Conservation (phyloP, 805 yeast genomes). For the Candida khao-thaluensis region DNA sequence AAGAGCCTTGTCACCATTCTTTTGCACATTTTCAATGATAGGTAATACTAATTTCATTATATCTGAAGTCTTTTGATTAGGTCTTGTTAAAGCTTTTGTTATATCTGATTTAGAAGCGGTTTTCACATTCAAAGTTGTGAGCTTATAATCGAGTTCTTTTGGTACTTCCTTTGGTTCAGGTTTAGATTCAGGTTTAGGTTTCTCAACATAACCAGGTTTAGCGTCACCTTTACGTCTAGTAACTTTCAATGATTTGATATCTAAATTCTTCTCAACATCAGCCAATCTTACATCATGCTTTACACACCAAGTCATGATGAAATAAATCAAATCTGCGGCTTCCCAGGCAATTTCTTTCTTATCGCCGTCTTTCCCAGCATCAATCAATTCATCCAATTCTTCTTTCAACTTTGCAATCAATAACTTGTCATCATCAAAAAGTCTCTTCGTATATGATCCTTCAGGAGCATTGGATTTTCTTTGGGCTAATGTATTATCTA, state of each 20-base stretch:
- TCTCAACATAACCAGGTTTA: slow-evolving; percentile 66
- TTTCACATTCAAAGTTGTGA: slow-evolving; percentile 49
- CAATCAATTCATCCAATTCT: slow-evolving; percentile 94
- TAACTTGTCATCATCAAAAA: slow-evolving; percentile 74
- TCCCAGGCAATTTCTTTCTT: slow-evolving; percentile 70
- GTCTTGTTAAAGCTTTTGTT: slow-evolving; percentile 72
- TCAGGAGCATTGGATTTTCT: slow-evolving; percentile 74
- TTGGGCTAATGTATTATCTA: slow-evolving; percentile 64
- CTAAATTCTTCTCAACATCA: slow-evolving; percentile 83
- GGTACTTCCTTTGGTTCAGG: slow-evolving; percentile 14
- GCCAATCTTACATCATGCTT: slow-evolving; percentile 74
- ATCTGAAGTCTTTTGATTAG: slow-evolving; percentile 91
- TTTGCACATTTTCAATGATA: slow-evolving; percentile 74
- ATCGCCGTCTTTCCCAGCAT: slow-evolving; percentile 52
- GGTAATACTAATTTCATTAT: slow-evolving; percentile 93
- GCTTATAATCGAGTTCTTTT: slow-evolving; percentile 33
- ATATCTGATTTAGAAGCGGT: slow-evolving; percentile 44
- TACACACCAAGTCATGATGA: slow-evolving; percentile 52
- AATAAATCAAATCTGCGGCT: slow-evolving; percentile 82
- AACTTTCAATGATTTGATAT: slow-evolving; percentile 79
- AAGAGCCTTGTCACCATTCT: slow-evolving; percentile 81
- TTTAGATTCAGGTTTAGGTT: slow-evolving; percentile 10
- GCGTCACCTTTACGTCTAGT: slow-evolving; percentile 96
- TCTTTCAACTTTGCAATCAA: slow-evolving; percentile 87
- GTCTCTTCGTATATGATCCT: slow-evolving; percentile 91